Conservation (phyloP, 2,329 filamentous ascomycete genomes). For the Fusarium liriodendri region DNA sequence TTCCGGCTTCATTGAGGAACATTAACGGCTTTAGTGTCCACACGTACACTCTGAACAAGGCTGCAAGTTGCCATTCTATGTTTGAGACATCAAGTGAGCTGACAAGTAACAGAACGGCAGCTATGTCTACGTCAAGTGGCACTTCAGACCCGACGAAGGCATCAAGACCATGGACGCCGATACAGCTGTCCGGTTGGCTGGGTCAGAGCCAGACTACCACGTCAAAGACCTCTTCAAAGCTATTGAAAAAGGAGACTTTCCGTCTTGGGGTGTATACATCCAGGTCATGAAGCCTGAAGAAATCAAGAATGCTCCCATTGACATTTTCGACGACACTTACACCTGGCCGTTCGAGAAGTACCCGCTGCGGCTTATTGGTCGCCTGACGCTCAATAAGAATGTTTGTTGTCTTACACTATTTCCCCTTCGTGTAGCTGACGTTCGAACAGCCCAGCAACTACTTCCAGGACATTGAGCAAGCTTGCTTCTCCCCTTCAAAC, state of each 20-base stretch:
- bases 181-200: constrained; percentile 51
- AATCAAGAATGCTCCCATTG: constrained; percentile 70
- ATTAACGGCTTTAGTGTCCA: constrained; percentile 61
- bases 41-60: constrained; percentile 58
- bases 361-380: constrained; percentile 70
- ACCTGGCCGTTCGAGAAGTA: constrained; percentile 74
- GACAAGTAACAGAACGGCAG: constrained; percentile 51
- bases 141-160: constrained; percentile 60
- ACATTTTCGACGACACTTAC: constrained; percentile 77
- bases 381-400: constrained; percentile 73
- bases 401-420: constrained; percentile 31
- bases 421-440: rapidly evolving
- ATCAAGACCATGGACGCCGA: constrained; percentile 55
- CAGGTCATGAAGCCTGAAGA: constrained; percentile 72
- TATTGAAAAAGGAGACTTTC: constrained; percentile 70
- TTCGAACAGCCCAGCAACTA: constrained; percentile 63
- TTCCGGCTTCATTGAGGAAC: constrained; percentile 58
- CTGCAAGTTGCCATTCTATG: not conserved
- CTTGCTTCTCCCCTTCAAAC: constrained; percentile 72
- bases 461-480: constrained; percentile 77
- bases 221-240: constrained; percentile 51
- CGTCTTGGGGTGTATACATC: constrained; percentile 72
- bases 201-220: constrained; percentile 64
- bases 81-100: not conserved
- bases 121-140: constrained; percentile 62